phyloP scores from a whole-genome alignment of 345 rosid genomes.

The Raphanus raphanistrum region DNA sequence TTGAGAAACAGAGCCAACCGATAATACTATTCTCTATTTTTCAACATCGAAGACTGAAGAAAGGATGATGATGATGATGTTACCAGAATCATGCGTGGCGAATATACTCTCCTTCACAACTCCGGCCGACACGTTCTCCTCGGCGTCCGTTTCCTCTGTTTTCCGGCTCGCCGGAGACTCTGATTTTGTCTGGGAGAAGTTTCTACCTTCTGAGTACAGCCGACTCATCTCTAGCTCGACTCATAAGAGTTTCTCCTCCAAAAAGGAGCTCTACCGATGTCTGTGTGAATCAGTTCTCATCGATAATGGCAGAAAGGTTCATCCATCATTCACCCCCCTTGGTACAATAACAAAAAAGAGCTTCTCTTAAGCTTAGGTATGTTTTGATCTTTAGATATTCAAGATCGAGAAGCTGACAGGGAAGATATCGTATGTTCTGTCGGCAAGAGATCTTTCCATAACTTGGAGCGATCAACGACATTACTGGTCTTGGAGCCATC shows the following conservation, averaged over 20 bases:
- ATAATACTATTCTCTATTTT: too few relatives aligned
- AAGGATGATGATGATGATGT: slow-evolving; percentile 13
- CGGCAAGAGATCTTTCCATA: slow-evolving; percentile 74
- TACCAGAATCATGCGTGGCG: slow-evolving; percentile 66
- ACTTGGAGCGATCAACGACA: slow-evolving; percentile 57
- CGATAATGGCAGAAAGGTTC: slow-evolving; percentile 55
- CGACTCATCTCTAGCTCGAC: slow-evolving; percentile 36
- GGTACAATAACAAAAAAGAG: not conserved
- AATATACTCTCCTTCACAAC: slow-evolving; percentile 59
- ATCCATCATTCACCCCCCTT: not conserved
- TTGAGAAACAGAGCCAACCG: too few relatives aligned
- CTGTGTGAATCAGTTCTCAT: slow-evolving; percentile 56
- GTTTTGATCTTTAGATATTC: slow-evolving; percentile 45
- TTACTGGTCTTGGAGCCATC: slow-evolving; percentile 61
- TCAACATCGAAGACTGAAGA: too few relatives aligned
- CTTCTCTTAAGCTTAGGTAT: not conserved
- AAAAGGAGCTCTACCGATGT: slow-evolving; percentile 51
- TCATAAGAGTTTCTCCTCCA: slow-evolving; percentile 48
- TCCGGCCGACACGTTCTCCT: slow-evolving; percentile 57
- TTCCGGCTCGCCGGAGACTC: slow-evolving; percentile 60
- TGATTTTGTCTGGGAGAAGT: slow-evolving; percentile 58
- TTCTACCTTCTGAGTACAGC: slow-evolving; percentile 49
- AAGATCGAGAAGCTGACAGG: slow-evolving; percentile 61
- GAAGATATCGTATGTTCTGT: slow-evolving; percentile 49
- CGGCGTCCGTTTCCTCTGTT: slow-evolving; percentile 48